These are phyloP conservation scores for Astraeus odoratus DNA, from an alignment of 768 basidiomycete genomes.

Conservation along the genomic window DNA sequence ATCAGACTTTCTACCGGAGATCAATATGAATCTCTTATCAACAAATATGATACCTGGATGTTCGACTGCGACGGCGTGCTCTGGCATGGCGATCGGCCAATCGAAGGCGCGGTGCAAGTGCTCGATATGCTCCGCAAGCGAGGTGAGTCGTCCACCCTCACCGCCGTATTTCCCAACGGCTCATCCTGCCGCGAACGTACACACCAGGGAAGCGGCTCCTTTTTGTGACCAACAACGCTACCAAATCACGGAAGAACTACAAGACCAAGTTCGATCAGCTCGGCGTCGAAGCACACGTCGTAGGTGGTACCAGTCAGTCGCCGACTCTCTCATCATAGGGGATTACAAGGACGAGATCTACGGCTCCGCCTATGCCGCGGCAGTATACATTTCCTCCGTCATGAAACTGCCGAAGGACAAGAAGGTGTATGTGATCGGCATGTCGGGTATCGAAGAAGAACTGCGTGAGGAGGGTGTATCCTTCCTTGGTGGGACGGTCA, in stretches of 20 bases:
- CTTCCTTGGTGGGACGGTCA: constrained; percentile 79
- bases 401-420: constrained; percentile 85
- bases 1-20: constrained; percentile 26
- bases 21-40: constrained; percentile 44
- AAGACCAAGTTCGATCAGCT: constrained; percentile 89
- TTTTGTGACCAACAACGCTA: constrained; percentile 97
- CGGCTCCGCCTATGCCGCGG: constrained; percentile 86
- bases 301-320: constrained; percentile 32
- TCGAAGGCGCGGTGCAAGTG: constrained; percentile 75
- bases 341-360: constrained; percentile 83
- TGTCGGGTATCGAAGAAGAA: constrained; percentile 89
- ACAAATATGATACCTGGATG: constrained; percentile 87
- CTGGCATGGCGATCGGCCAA: constrained; percentile 77
- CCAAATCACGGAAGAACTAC: constrained; percentile 83
- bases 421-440: constrained; percentile 94
- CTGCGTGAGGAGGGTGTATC: constrained; percentile 79
- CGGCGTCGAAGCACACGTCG: constrained; percentile 77
- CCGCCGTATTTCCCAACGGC: background rate
- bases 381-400: constrained; percentile 82
- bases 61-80: constrained; percentile 96
- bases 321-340: background rate
- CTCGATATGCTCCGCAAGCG: constrained; percentile 61
- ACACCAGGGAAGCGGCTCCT: constrained; percentile 69
- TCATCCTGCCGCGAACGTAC: background rate
- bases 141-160: constrained; percentile 41